These are phyloP conservation scores for Marvania coccoides DNA, from an alignment of 139 green algal species.

Conservation along the genomic window DNA sequence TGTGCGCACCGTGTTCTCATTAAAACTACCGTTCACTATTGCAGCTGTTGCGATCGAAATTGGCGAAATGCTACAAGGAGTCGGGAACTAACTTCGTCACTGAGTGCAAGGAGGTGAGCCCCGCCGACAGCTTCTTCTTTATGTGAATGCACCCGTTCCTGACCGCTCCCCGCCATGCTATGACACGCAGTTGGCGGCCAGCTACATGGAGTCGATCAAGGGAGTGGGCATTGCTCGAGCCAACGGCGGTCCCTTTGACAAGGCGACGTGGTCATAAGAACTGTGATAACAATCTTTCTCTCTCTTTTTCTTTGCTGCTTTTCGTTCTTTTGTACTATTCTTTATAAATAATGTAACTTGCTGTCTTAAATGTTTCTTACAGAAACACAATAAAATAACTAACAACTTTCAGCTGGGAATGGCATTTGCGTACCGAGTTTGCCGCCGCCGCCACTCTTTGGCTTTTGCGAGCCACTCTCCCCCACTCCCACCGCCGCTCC, in stretches of 20 bases:
- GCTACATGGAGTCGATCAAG: constrained; percentile 29
- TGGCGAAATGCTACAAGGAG: constrained; percentile 31
- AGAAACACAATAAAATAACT: too few relatives aligned
- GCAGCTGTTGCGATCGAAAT: constrained; percentile 23
- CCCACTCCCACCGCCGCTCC: too few relatives aligned
- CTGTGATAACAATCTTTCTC: background rate
- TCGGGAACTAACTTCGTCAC: constrained; percentile 26
- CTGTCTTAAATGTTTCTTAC: too few relatives aligned
- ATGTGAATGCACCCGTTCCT: background rate
- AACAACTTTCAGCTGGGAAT: too few relatives aligned
- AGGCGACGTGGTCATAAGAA: constrained; percentile 12
- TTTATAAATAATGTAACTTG: too few relatives aligned
- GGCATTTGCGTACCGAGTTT: too few relatives aligned
- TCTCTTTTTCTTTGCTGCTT: background rate
- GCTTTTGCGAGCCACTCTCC: background rate
- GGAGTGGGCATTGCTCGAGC: constrained; percentile 21
- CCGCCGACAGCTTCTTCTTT: constrained; percentile 3
- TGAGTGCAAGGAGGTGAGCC: constrained; percentile 22
- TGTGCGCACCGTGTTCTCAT: too few relatives aligned
- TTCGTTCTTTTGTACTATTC: background rate
- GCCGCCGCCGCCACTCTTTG: background rate
- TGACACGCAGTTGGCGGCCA: constrained; percentile 2
- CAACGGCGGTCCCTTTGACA: constrained; percentile 21
- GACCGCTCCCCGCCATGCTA: background rate
- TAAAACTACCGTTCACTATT: too few relatives aligned